Percentiles rank a stretch among this genome's conserved stretches.
phyloP scores from a whole-genome alignment of 768 basidiomycete genomes.

The Coprinellus micaceus region DNA sequence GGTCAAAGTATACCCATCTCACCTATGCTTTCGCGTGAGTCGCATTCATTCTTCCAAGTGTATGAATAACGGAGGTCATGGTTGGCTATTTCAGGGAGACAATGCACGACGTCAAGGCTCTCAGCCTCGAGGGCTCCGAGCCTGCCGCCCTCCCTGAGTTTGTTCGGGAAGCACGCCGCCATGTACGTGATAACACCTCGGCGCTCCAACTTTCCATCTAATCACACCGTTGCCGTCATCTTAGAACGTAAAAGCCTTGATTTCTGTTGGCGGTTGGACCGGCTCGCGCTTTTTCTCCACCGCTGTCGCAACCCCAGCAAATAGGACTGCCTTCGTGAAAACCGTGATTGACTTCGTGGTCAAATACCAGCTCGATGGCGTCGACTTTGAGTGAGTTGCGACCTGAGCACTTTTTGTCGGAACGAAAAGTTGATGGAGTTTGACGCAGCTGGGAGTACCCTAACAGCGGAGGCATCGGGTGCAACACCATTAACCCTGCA shows the following conservation, averaged over 20 bases:
- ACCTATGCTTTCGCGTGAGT: slow-evolving; percentile 73
- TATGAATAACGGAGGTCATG: neutral
- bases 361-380: slow-evolving; percentile 55
- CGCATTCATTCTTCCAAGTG: slow-evolving; percentile 1
- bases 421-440: neutral
- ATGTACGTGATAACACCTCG: slow-evolving; percentile 27
- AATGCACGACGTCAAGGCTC: slow-evolving; percentile 26
- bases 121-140: slow-evolving; percentile 43
- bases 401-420: neutral
- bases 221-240: neutral
- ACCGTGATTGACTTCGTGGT: slow-evolving; percentile 49
- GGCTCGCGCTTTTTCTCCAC: slow-evolving; percentile 63
- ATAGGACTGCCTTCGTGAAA: slow-evolving; percentile 62
- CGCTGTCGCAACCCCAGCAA: slow-evolving; percentile 52
- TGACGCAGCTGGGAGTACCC: slow-evolving; percentile 84
- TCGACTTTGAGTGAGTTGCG: slow-evolving; percentile 48
- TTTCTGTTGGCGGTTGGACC: slow-evolving; percentile 71
- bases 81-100: slow-evolving; percentile 7
- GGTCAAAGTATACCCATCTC: slow-evolving; percentile 64
- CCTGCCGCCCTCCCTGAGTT: slow-evolving; percentile 51
- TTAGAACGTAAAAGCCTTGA: slow-evolving; percentile 53
- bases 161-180: slow-evolving; percentile 42
- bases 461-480: slow-evolving; percentile 59
- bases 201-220: neutral
- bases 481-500: slow-evolving; percentile 55